Evolutionary conservation across 2,329 filamentous ascomycete genomes (phyloP).

Genomic region (Metarhizium robertsii): DNA sequence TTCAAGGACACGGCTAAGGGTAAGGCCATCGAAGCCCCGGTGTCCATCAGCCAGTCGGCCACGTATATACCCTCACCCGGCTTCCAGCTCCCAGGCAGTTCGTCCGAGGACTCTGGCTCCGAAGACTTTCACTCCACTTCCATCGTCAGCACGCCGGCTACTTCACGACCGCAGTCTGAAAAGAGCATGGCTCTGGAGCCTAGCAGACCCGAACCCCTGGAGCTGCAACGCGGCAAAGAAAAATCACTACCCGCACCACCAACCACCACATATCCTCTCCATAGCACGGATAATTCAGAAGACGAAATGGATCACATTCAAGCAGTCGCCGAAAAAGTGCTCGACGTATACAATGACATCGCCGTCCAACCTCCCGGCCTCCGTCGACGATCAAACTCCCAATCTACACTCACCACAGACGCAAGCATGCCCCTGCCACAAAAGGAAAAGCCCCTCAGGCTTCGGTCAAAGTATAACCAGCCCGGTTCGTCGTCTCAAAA

Average conservation of each 20-base stretch:
- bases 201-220: background rate
- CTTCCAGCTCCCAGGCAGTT: slow-evolving; percentile 13
- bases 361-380: slow-evolving; percentile 9
- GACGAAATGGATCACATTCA: slow-evolving; percentile 8
- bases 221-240: slow-evolving; percentile 1
- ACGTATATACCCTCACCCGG: background rate
- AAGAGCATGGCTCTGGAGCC: slow-evolving; percentile 17
- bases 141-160: slow-evolving; percentile 28
- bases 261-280: slow-evolving; percentile 2
- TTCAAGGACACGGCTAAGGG: background rate
- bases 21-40: background rate
- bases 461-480: slow-evolving; percentile 11
- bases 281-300: slow-evolving; percentile 3
- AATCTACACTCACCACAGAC: slow-evolving; percentile 7
- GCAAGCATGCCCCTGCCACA: slow-evolving; percentile 24
- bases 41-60: background rate
- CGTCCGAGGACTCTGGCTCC: slow-evolving; percentile 28
- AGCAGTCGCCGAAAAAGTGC: slow-evolving; percentile 11
- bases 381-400: slow-evolving; percentile 8
- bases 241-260: background rate
- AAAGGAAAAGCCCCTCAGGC: slow-evolving; percentile 28
- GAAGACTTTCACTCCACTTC: slow-evolving; percentile 28
- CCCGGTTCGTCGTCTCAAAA: background rate
- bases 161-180: slow-evolving; percentile 31
- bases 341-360: slow-evolving; percentile 10